A percentile compares a stretch with the other conserved stretches of the same genome.
Conservation (phyloP, 2,329 filamentous ascomycete species). For the Akanthomyces uredinophilus region DNA sequence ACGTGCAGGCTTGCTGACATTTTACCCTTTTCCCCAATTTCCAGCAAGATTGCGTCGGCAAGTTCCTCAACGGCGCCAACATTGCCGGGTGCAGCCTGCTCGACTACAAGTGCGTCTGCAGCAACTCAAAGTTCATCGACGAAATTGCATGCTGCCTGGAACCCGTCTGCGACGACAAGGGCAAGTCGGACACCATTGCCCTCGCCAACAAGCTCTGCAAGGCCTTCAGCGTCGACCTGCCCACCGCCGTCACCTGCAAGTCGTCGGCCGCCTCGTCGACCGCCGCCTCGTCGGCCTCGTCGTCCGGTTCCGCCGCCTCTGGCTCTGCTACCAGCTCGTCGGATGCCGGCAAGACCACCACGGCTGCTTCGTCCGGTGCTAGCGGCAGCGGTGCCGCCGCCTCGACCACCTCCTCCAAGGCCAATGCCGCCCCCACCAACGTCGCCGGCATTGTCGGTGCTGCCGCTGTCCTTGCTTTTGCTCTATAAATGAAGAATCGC, state of each 20-base stretch:
- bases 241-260: constrained; percentile 34
- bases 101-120: constrained; percentile 39
- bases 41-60: constrained; percentile 26
- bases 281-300: not conserved
- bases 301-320: not conserved
- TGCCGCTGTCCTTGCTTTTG: constrained; percentile 14
- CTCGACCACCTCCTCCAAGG: constrained; percentile 1
- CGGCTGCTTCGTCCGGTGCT: not conserved
- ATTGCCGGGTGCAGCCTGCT: constrained; percentile 35
- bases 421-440: constrained; percentile 8
- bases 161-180: constrained; percentile 28
- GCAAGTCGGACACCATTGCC: constrained; percentile 30
- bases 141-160: constrained; percentile 39
- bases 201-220: constrained; percentile 37
- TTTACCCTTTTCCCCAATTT: not conserved
- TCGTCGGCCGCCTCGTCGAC: constrained; percentile 2
- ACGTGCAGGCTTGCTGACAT: not conserved
- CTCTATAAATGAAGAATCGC: not conserved
- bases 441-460: constrained; percentile 14
- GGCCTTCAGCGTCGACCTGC: constrained; percentile 30
- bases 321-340: not conserved
- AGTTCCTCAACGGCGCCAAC: constrained; percentile 28
- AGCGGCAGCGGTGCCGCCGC: not conserved
- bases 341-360: not conserved
- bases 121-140: constrained; percentile 34